Base-by-base conservation (phyloP, 805 yeast genomes). In the Hanseniaspora thailandica region DNA sequence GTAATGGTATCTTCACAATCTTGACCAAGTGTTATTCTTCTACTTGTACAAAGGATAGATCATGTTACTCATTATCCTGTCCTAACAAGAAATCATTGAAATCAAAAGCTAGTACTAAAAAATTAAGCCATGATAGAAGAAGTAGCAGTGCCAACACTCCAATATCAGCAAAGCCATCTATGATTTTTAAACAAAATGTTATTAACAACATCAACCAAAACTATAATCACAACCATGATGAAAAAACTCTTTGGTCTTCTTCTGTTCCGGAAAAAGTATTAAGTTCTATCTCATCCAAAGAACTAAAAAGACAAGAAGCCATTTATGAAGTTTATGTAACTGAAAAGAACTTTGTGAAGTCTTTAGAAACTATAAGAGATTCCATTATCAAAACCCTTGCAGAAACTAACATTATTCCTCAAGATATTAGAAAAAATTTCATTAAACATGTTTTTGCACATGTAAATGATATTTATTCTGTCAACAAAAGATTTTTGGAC, bases 21-120 rank as follows among this genome's bases (percentile, higher is more conserved):
- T 71, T 93, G 57, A 86, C 97, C 0, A 96, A 89, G 63, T 93
- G 98, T 69, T 93, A 93, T 63, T 88, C 97, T 0, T 96, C 98
- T 33, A 93, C 98, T 0, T 93, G 98, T 69, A 82, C 96, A 5
- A 73, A 94, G 49, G 94, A 86, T 61, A 73, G 78, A 33, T 71
- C 90, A 38, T 93, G 98, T 68, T 93, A 93, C 68, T 85, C 95
- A 41, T 89, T 93, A 60, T 94, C 96, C 12, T 93, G 98, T 69
- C 98, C 98, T 15, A 77, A 96, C 59, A 76, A 97, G 57, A 41
- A 36, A 34, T 17, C 33, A 4, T 71, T 93, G 47, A 97, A 90
- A 67, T 97, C 93, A 67, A 97, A 90, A 64, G 95, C 96, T 4
- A 75, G 97, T 56, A 75, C 86, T 49, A 88, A 89, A 20, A 50